Conservation (phyloP, 1,284 basidiomycete genomes). For the Rhodotorula sp. region DNA sequence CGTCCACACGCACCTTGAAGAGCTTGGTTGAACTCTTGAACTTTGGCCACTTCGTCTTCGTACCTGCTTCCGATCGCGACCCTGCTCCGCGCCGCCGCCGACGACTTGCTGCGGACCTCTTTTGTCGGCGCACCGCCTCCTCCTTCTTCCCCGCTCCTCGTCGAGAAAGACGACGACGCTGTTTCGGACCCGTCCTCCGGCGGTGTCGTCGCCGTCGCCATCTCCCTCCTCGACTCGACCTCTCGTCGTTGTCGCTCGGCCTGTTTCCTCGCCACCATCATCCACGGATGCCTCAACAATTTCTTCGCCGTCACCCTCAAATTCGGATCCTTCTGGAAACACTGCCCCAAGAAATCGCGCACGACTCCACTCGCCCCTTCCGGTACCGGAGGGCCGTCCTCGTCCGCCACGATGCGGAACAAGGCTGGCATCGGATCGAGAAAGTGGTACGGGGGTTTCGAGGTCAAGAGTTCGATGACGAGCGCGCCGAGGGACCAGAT, state of each 20-base stretch:
- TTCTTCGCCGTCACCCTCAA: conserved; percentile 91
- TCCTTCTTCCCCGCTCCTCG: too few species aligned
- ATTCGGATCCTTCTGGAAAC: conserved; percentile 97
- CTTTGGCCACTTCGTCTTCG: conserved; percentile 88
- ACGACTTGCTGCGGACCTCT: background rate
- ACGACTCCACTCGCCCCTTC: conserved; percentile 83
- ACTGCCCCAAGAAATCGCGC: conserved; percentile 93
- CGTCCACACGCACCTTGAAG: conserved; percentile 51
- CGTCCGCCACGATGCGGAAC: conserved; percentile 94
- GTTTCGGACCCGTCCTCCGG: too few species aligned
- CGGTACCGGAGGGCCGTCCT: conserved; percentile 87
- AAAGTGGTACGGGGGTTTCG: conserved; percentile 92
- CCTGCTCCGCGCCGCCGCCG: background rate
- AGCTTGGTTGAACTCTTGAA: conserved; percentile 98
- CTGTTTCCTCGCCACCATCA: conserved; percentile 75
- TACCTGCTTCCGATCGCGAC: conserved; percentile 51
- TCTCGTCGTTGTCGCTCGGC: conserved; percentile 56
- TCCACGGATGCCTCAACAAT: conserved; percentile 91
- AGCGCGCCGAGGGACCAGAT: conserved; percentile 96
- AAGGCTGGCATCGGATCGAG: conserved; percentile 97
- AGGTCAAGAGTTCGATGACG: conserved; percentile 93
- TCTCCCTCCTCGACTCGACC: conserved; percentile 36
- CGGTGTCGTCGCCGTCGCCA: conserved; percentile 40
- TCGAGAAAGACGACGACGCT: too few species aligned
- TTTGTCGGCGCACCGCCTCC: conserved; percentile 49